Evolutionary conservation across 345 rosid genomes (phyloP), one percentile per base, ranked within the genome.

Genomic region (Ailanthus altissimus): DNA sequence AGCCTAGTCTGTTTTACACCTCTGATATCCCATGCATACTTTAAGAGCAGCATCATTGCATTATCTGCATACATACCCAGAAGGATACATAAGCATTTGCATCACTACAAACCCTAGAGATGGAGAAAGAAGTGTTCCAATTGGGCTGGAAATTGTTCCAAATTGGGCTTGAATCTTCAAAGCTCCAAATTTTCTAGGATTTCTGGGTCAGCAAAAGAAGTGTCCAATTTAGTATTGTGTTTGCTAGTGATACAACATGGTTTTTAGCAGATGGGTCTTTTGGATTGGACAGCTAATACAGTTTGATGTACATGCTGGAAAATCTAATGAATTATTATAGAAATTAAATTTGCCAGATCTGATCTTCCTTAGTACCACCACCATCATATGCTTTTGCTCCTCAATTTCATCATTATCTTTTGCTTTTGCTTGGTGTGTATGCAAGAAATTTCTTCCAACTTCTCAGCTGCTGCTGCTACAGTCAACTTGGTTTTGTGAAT

Each of bases 351-450:
- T 65, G 63, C 59, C 72, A 78, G 84, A 77, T 85, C 82, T 72
- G 79, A 85, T 82, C 75, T 81, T 77, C 81, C 81, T 70, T 70
- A 40, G 72, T 64, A 59, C 81, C 77, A 40, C 14, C 11, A 18
- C 18, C 72, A 51, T 3, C 38, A 32, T 32, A 32, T 5, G 60
- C 23, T 53, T 53, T 18, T 47, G 50, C 13, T 1, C 13, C 13
- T 3, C 2, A 8, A 9, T 12, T 49, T 49, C 53, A 49, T 49
- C 12, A 49, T n/a, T 7, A 1, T 56, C 4, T 56, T 23, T 56
- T 38, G 12, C 25, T 18, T 8, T 25, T 56, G 59, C 47, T 18
- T 40, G 3, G 25, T 63, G 47, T 63, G 68, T 38, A 63, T 40
- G 47, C 47, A 4, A 63, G 68, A n/a, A 63, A 38, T 38, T 63